Percentiles rank a stretch among this genome's conserved stretches.
Evolutionary conservation across 2,329 filamentous ascomycete species (phyloP).

Genomic region (Huntiella savannae): DNA sequence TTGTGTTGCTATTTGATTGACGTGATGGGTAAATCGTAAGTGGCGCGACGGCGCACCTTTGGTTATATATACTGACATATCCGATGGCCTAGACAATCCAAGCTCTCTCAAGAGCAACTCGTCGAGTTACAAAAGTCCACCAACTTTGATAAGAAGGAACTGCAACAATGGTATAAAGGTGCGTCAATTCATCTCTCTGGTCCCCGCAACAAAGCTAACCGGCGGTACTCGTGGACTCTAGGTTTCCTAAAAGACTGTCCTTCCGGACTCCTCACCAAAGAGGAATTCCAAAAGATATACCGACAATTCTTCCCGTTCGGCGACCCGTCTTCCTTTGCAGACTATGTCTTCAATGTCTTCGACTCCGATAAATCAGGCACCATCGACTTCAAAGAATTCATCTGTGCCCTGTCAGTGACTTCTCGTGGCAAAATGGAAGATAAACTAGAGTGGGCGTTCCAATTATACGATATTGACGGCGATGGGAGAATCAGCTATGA

Average conservation of each 20-base stretch:
- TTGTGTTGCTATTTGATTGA: not conserved
- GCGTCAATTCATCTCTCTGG: slow-evolving; percentile 16
- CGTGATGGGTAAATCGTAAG: slow-evolving; percentile 36
- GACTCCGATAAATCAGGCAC: slow-evolving; percentile 92
- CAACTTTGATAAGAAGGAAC: slow-evolving; percentile 98
- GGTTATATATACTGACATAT: not conserved
- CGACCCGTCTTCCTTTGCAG: slow-evolving; percentile 89
- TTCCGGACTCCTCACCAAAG: slow-evolving; percentile 87
- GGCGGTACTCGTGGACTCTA: slow-evolving; percentile 20
- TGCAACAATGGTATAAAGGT: slow-evolving; percentile 99
- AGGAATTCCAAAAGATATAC: slow-evolving; percentile 99
- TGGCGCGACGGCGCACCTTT: slow-evolving; percentile 13
- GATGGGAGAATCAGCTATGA: slow-evolving; percentile 98
- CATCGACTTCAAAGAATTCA: slow-evolving; percentile 99
- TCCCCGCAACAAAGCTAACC: not conserved
- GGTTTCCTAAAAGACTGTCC: slow-evolving; percentile 98
- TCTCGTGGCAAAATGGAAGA: slow-evolving; percentile 98
- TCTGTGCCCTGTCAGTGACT: slow-evolving; percentile 91
- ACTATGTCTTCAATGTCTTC: slow-evolving; percentile 98
- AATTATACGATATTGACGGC: slow-evolving; percentile 96
- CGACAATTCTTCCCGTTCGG: slow-evolving; percentile 98
- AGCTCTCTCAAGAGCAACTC: slow-evolving; percentile 92
- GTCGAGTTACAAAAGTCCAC: slow-evolving; percentile 89
- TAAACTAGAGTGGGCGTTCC: slow-evolving; percentile 98
- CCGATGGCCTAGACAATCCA: slow-evolving; percentile 57